Percentiles rank a stretch among this genome's conserved stretches.
Conservation (phyloP, 176 grass and related monocot genomes). For the Pontederia crassipes region DNA sequence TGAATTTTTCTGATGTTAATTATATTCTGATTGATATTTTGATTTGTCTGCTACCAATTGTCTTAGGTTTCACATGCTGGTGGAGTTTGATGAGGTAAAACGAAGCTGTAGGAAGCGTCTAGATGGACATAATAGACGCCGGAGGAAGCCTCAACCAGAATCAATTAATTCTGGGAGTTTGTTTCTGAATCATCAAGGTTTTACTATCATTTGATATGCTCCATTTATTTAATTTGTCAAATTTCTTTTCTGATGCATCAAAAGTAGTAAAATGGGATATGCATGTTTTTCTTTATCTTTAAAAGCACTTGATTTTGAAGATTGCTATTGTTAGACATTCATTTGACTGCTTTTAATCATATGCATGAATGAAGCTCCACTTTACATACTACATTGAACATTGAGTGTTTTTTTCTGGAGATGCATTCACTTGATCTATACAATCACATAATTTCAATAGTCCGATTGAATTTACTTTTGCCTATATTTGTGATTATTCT, state of each 20-base stretch:
- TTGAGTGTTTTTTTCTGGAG: no score
- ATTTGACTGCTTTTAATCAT: neutral
- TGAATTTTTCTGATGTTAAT: neutral
- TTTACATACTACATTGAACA: no score
- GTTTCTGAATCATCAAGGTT: slow-evolving; percentile 65
- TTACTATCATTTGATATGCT: neutral
- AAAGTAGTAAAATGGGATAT: neutral
- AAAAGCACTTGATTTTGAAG: neutral
- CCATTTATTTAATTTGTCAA: neutral
- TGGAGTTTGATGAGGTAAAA: slow-evolving; percentile 79
- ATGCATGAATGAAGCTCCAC: neutral
- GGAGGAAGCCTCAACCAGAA: slow-evolving; percentile 57
- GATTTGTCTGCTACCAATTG: neutral
- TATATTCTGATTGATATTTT: neutral
- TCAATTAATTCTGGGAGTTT: slow-evolving; percentile 40
- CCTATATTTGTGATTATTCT: no score
- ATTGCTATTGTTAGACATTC: neutral
- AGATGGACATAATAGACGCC: slow-evolving; percentile 67
- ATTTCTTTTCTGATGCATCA: neutral
- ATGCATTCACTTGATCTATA: no score
- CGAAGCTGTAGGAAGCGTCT: slow-evolving; percentile 86
- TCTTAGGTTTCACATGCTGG: slow-evolving; percentile 68
- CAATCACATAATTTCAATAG: no score
- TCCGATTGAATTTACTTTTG: no score
- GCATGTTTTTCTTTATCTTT: neutral